These are phyloP conservation scores for Eimeria zaria DNA, from an alignment of 169 alveolate genomes.

Conservation along the genomic window DNA sequence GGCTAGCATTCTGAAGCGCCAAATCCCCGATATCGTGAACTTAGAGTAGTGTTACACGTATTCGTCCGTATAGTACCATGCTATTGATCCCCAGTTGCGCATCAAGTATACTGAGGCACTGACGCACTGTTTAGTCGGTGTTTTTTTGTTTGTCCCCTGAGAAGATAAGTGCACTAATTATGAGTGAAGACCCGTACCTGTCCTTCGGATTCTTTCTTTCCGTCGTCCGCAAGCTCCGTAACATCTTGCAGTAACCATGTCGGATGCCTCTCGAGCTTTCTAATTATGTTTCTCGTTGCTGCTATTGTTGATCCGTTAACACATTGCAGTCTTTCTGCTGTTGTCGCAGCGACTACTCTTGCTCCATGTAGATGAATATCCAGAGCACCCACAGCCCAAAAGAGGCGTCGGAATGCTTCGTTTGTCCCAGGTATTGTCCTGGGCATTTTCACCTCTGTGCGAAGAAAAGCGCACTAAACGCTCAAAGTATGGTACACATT, in stretches of 20 bases:
- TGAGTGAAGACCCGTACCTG: neutral
- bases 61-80: neutral
- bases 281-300: neutral
- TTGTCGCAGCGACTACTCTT: neutral
- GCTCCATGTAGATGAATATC: neutral
- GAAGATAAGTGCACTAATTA: neutral
- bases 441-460: neutral
- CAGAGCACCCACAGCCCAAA: neutral
- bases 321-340: neutral
- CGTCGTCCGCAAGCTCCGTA: neutral
- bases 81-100: neutral
- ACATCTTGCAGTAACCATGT: neutral
- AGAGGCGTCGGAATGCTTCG: constrained; percentile 4
- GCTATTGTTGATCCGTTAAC: neutral
- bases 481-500: neutral
- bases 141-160: neutral
- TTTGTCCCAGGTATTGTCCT: neutral
- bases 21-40: neutral
- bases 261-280: neutral
- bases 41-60: neutral
- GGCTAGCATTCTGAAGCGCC: neutral
- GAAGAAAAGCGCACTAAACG: neutral
- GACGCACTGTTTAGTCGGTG: neutral
- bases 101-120: neutral
- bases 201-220: neutral